Conservation (phyloP, 345 rosid genomes). For the Salix brachista region DNA sequence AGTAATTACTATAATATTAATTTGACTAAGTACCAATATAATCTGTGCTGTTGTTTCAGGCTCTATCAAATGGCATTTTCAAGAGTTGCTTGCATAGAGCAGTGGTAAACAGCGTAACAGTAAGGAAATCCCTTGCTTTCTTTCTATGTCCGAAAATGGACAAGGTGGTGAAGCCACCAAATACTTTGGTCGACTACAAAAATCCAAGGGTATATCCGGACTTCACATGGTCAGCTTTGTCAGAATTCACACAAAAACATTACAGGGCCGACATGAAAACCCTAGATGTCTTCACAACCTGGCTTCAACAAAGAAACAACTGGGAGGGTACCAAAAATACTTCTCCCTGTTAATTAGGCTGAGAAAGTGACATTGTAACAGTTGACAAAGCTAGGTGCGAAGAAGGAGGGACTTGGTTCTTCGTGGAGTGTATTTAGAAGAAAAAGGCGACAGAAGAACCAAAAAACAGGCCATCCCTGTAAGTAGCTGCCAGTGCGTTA, state of each 20-base stretch:
- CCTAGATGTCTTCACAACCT: conserved; percentile 52
- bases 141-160: conserved; percentile 79
- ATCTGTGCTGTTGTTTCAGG: conserved; percentile 40
- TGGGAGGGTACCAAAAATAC: background rate
- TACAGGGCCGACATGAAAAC: conserved; percentile 90
- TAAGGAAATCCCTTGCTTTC: conserved; percentile 91
- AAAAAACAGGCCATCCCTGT: background rate
- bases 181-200: conserved; percentile 41
- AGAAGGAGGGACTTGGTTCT: background rate
- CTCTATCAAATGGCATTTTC: conserved; percentile 77
- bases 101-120: conserved; percentile 63
- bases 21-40: background rate
- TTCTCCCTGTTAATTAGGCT: conserved; percentile 2
- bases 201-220: conserved; percentile 72
- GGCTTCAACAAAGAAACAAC: conserved; percentile 41
- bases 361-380: conserved; percentile 15
- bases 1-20: background rate
- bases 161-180: conserved; percentile 76
- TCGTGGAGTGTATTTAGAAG: background rate
- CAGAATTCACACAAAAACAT: conserved; percentile 76
- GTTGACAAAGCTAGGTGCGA: background rate
- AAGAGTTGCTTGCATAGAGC: conserved; percentile 96
- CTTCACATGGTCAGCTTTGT: conserved; percentile 69
- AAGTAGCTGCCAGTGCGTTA: background rate
- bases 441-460: conserved; percentile 13